These are phyloP conservation scores for Parachaetomium inaequale DNA, from an alignment of 495 filamentous ascomycete species.

Conservation along the genomic window DNA sequence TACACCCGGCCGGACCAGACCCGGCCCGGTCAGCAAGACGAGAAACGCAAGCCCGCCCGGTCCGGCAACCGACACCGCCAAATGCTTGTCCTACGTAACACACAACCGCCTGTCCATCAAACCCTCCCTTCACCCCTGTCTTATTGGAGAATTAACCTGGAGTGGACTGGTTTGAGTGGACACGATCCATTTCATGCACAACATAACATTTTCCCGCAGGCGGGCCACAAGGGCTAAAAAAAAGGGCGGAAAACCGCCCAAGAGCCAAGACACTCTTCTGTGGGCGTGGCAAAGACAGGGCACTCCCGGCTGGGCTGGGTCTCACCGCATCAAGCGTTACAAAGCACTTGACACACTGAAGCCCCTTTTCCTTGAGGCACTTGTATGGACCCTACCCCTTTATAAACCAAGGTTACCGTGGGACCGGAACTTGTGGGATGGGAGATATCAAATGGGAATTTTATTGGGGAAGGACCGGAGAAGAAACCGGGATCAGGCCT, in stretches of 20 bases:
- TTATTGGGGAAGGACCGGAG: too few relatives aligned
- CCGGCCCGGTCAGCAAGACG: neutral
- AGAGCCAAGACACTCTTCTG: neutral
- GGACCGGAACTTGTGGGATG: too few relatives aligned
- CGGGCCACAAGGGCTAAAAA: too few relatives aligned
- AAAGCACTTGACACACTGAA: too few relatives aligned
- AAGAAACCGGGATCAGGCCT: too few relatives aligned
- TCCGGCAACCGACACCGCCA: neutral
- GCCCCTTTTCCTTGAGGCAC: too few relatives aligned
- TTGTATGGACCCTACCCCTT: too few relatives aligned
- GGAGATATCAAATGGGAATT: too few relatives aligned
- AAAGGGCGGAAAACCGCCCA: neutral
- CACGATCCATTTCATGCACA: neutral
- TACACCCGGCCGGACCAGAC: neutral
- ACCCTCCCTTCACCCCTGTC: neutral
- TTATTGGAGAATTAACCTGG: neutral
- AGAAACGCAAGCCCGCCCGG: neutral
- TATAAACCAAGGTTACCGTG: too few relatives aligned
- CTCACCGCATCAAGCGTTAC: neutral
- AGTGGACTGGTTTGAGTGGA: neutral
- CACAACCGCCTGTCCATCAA: neutral
- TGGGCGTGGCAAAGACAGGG: neutral
- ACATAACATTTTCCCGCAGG: neutral
- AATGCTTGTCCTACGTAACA: slow-evolving; percentile 3
- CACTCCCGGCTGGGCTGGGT: neutral